Evolutionary conservation across 192 early-diverging fungal species (phyloP).

Genomic region (Entomortierella beljakovae): DNA sequence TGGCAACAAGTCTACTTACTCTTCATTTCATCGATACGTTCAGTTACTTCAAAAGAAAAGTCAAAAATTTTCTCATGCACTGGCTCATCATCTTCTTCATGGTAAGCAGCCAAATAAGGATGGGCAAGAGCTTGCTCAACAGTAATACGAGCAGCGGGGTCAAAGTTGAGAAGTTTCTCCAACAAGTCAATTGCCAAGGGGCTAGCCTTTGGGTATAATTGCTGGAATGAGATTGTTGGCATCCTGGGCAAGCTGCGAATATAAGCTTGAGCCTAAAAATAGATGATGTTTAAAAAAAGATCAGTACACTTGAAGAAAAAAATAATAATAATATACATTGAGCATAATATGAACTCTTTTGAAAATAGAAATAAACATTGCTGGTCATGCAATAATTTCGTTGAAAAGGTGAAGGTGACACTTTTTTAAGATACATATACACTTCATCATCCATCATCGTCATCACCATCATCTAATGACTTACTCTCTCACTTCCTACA

Average conservation of each 20-base stretch:
- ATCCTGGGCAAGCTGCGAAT: constrained; percentile 91
- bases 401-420: too few relatives aligned
- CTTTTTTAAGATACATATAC: neutral
- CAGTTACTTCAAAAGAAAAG: constrained; percentile 84
- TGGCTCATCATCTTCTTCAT: constrained; percentile 92
- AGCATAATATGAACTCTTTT: neutral
- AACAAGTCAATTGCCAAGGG: constrained; percentile 87
- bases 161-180: constrained; percentile 90
- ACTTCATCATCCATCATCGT: neutral
- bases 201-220: constrained; percentile 89
- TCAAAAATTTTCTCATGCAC: constrained; percentile 77
- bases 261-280: constrained; percentile 88
- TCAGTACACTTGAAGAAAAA: neutral
- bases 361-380: too few relatives aligned
- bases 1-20: constrained; percentile 57
- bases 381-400: too few relatives aligned
- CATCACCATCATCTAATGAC: neutral
- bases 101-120: constrained; percentile 93
- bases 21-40: constrained; percentile 85
- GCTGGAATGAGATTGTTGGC: constrained; percentile 87
- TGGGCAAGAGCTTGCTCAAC: constrained; percentile 94
- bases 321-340: neutral
- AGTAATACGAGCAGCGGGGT: constrained; percentile 92
- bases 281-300: too few relatives aligned
- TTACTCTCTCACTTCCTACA: constrained; percentile 91